Evolutionary conservation across 805 yeast species (phyloP).

Genomic region (Zygoascus biomembranicola): DNA sequence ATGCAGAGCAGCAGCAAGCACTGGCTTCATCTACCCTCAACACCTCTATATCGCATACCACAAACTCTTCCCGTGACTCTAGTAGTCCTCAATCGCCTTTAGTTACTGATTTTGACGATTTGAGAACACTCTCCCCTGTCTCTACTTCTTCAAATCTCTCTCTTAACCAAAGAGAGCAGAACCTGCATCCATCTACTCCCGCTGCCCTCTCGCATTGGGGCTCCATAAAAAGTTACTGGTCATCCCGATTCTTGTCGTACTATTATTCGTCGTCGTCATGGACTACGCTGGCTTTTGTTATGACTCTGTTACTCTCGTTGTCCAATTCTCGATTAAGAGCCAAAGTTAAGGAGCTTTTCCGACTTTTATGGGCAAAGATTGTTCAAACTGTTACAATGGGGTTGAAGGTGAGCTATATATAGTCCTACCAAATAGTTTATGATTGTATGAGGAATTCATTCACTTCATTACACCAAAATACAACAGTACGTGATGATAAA

Average conservation of each 20-base stretch:
- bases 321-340: slow-evolving; percentile 6
- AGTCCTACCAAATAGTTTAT: not conserved
- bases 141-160: not conserved
- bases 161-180: not conserved
- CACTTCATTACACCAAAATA: not conserved
- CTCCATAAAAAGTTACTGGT: not conserved
- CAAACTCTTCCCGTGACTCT: not conserved
- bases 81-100: not conserved
- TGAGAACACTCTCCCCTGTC: not conserved
- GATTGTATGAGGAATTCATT: not conserved
- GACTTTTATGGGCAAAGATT: slow-evolving; percentile 10
- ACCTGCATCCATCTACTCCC: not conserved
- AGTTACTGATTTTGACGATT: not conserved
- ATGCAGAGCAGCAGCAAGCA: slow-evolving; percentile 1
- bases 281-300: slow-evolving; percentile 5
- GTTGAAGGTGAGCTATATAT: slow-evolving; percentile 19
- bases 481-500: not conserved
- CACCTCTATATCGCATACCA: not conserved
- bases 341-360: slow-evolving; percentile 4
- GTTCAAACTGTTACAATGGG: slow-evolving; percentile 18
- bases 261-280: not conserved
- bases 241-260: not conserved
- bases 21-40: not conserved
- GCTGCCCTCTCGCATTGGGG: not conserved
- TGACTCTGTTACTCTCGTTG: slow-evolving; percentile 9